Evolutionary conservation across 2,329 filamentous ascomycete species (phyloP).

Genomic region (Aspergillus hiratsukae): DNA sequence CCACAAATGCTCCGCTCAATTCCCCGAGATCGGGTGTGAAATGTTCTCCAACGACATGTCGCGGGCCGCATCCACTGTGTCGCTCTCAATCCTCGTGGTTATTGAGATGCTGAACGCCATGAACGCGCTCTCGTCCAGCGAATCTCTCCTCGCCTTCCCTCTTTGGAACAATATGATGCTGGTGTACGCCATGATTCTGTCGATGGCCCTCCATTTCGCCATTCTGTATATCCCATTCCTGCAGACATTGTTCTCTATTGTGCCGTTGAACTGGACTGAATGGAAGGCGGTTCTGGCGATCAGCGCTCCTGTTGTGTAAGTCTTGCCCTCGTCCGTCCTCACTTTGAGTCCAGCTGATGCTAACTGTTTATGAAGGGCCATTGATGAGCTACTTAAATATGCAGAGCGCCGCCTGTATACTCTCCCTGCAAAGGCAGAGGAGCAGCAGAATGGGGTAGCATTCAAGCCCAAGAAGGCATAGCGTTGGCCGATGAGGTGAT

Average conservation of each 20-base stretch:
- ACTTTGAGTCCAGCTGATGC: conserved; percentile 6
- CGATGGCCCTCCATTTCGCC: conserved; percentile 91
- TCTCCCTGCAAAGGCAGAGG: conserved; percentile 13
- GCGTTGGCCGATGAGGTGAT: conserved; percentile 13
- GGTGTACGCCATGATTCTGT: conserved; percentile 86
- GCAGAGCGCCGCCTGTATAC: conserved; percentile 64
- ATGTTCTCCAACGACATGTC: conserved; percentile 87
- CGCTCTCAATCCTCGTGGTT: conserved; percentile 83
- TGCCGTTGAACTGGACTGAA: conserved; percentile 78
- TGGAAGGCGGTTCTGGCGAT: conserved; percentile 89
- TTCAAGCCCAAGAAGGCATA: conserved; percentile 36
- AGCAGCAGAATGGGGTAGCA: conserved; percentile 27
- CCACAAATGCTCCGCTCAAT: conserved; percentile 82
- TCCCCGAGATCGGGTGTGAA: conserved; percentile 82
- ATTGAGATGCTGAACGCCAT: conserved; percentile 99
- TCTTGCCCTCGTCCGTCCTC: conserved; percentile 19
- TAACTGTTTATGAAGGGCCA: conserved; percentile 50
- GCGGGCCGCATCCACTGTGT: conserved; percentile 88
- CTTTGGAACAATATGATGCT: conserved; percentile 99
- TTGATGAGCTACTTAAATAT: conserved; percentile 80
- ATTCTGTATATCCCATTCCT: conserved; percentile 89
- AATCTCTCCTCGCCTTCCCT: conserved; percentile 86
- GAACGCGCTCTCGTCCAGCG: conserved; percentile 93
- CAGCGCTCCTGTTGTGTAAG: conserved; percentile 89
- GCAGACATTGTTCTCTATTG: conserved; percentile 82